Conservation (phyloP, 495 filamentous ascomycete species). For the Symbiotaphrina buchneri region DNA sequence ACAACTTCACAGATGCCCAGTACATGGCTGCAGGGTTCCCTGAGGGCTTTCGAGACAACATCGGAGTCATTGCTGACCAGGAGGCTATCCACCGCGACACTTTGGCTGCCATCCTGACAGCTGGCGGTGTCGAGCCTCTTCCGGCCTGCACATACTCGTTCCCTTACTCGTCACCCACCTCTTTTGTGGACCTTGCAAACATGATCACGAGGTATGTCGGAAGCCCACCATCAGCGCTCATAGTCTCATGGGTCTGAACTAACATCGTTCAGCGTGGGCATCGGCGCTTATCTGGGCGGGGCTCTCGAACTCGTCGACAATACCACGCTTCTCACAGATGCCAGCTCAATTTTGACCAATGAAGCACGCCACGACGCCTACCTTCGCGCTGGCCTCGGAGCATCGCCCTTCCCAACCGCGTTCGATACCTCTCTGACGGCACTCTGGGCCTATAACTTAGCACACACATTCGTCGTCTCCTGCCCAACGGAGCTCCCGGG, state of each 20-base stretch:
- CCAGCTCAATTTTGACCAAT: conserved; percentile 34
- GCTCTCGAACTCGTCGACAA: conserved; percentile 29
- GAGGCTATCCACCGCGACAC: conserved; percentile 33
- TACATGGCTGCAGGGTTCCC: conserved; percentile 27
- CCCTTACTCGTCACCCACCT: conserved; percentile 18
- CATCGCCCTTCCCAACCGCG: conserved; percentile 25
- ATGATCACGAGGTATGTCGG: conserved; percentile 7
- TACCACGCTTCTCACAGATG: conserved; percentile 27
- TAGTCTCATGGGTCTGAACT: conserved; percentile 9
- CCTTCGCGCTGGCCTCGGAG: conserved; percentile 23
- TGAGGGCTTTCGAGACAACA: conserved; percentile 23
- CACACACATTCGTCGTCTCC: conserved; percentile 29
- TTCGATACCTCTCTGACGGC: conserved; percentile 33
- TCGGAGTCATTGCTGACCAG: conserved; percentile 24
- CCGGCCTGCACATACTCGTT: conserved; percentile 32
- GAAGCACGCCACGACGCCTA: conserved; percentile 36
- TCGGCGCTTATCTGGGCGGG: conserved; percentile 17
- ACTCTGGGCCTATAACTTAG: conserved; percentile 34
- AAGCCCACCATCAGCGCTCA: conserved; percentile 20
- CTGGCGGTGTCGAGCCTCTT: conserved; percentile 23
- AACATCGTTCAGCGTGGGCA: conserved; percentile 8
- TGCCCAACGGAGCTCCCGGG: conserved; percentile 21
- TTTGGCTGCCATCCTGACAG: conserved; percentile 22
- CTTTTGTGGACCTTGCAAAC: conserved; percentile 25
- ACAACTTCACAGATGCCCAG: conserved; percentile 25